Evolutionary conservation across 495 filamentous ascomycete genomes (phyloP), one percentile per base, ranked within the genome.

Genomic region (Penicillium coffeae): DNA sequence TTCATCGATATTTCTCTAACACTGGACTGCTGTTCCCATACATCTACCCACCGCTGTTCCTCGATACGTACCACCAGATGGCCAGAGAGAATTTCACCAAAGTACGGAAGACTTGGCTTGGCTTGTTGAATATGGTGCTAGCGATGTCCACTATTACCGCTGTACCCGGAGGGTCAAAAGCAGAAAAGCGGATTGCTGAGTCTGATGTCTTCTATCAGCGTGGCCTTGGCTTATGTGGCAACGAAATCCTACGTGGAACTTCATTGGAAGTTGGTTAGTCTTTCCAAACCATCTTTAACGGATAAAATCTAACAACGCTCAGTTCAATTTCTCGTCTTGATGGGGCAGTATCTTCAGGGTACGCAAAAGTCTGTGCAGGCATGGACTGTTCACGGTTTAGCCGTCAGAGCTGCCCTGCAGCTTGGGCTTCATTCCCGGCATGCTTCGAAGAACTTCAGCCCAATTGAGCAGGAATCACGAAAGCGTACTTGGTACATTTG

Each of bases 41-140:
- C 39, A 60, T 75, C 3, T 63, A 72, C 36, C 55, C 64, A 16
- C 55, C 54, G 0, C 50, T 58, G 12, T 71, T 75, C 41, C 34
- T 65, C 0, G 62, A 70, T 13, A 71, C 66, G 8, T 73, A 73
- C 36, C 50, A 58, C 13, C 53, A 56, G 18, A 63, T 72, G 41
- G 38, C 57, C 3, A 43, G 45, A 15, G 57, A 68, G 9, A 59
- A 62, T n/a, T 66, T 62, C 37, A 48, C 46, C 10, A 63, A 60
- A 15, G 64, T 70, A 1, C 56, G 71, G 7, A 57, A 65, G 16
- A 71, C 66, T 0, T 89, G 86, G 86, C 74, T 88, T 13, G 83
- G 80, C 1, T 60, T 88, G 15, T 69, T 88, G 18, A 89, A 89
- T 63, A 87, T 87, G 75, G 77, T 89, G 13, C 80, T 89, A 38